Conservation (phyloP, 345 rosid species). For the Euphorbia pulcherrima region DNA sequence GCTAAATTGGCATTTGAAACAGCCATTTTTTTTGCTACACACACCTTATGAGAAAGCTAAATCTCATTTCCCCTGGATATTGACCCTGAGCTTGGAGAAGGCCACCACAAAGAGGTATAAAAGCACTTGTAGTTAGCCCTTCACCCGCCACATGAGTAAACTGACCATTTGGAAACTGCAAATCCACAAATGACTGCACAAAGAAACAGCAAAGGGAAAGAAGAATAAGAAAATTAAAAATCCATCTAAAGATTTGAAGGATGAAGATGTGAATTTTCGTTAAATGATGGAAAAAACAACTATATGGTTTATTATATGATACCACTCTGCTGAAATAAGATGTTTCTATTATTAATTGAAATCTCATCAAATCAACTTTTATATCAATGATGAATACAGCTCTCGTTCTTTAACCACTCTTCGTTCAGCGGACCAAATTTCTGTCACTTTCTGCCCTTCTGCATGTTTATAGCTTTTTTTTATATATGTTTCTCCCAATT, state of each 20-base stretch:
- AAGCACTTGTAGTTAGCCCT: conserved; percentile 88
- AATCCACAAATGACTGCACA: conserved; percentile 80
- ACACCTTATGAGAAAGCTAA: conserved; percentile 86
- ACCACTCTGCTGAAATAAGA: not conserved
- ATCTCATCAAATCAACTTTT: not conserved
- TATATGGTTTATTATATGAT: not conserved
- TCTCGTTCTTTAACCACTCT: not conserved
- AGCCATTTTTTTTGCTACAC: conserved; percentile 4
- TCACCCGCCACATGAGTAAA: conserved; percentile 85
- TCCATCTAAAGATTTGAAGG: not conserved
- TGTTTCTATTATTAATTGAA: not conserved
- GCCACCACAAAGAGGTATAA: conserved; percentile 74
- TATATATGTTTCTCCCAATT: not conserved
- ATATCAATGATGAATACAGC: not conserved
- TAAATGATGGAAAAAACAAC: not conserved
- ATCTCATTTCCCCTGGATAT: conserved; percentile 97
- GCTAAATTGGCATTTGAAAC: not conserved
- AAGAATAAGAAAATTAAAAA: not conserved
- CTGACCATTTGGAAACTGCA: conserved; percentile 96
- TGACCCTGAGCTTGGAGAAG: conserved; percentile 97
- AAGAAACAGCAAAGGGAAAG: conserved; percentile 5
- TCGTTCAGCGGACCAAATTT: not conserved
- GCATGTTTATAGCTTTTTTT: not conserved
- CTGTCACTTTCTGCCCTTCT: not conserved
- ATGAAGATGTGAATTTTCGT: not conserved